phyloP scores from a whole-genome alignment of 192 early-diverging fungal species.

The Coemansia guatemalensis region DNA sequence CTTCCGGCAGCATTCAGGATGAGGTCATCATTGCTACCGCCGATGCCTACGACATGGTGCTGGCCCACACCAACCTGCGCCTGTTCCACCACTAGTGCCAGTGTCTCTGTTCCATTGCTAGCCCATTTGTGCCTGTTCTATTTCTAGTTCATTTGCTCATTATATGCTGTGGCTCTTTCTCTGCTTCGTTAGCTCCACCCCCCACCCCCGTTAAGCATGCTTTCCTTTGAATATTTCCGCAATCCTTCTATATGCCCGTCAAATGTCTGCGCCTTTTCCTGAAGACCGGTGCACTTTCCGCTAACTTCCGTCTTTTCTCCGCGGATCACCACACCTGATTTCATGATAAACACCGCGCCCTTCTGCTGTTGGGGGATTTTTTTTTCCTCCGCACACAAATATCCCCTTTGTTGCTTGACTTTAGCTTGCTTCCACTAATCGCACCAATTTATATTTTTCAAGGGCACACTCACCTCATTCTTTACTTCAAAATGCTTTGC shows the following conservation, averaged over 20 bases:
- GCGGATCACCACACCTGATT: background rate
- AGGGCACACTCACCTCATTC: background rate
- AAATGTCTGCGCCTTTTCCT: no score
- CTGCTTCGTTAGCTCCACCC: no score
- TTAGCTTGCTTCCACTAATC: no score
- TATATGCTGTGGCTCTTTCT: no score
- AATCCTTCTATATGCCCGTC: no score
- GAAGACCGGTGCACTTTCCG: background rate
- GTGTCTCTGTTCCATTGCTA: background rate
- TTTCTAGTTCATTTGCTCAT: no score
- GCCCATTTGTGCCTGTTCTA: no score
- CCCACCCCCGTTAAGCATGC: no score
- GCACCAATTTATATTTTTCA: background rate
- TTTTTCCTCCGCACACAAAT: background rate
- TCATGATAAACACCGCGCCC: background rate
- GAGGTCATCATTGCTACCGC: slow-evolving; percentile 77
- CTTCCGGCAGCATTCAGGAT: slow-evolving; percentile 91
- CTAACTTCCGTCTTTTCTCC: background rate
- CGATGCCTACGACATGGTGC: slow-evolving; percentile 77
- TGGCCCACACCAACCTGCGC: slow-evolving; percentile 85
- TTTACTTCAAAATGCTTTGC: slow-evolving; percentile 37
- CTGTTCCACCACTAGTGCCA: slow-evolving; percentile 91
- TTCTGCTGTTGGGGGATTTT: slow-evolving; percentile 8
- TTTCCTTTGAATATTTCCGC: no score
- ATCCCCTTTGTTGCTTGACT: no score